phyloP scores from a whole-genome alignment of 2,329 filamentous ascomycete species.

The Trichocomaceae sp. region DNA sequence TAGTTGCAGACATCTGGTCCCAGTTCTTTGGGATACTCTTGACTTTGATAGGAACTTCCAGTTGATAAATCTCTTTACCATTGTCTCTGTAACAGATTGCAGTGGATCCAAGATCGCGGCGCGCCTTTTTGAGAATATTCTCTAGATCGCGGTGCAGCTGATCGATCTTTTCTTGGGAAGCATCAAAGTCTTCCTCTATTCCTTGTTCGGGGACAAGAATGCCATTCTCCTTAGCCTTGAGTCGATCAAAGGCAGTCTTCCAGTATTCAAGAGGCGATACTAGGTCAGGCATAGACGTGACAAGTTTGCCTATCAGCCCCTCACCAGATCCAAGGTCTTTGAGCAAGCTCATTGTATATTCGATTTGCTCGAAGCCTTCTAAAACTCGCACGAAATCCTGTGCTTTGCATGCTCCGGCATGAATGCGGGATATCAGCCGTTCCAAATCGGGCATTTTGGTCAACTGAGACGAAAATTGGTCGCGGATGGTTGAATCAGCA shows the following conservation, averaged over 20 bases:
- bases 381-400: slow-evolving; percentile 91
- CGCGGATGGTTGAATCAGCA: slow-evolving; percentile 69
- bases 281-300: slow-evolving; percentile 80
- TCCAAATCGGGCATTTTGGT: slow-evolving; percentile 91
- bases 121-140: slow-evolving; percentile 62
- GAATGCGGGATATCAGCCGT: slow-evolving; percentile 85
- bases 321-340: slow-evolving; percentile 67
- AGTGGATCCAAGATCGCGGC: slow-evolving; percentile 66
- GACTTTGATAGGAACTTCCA: slow-evolving; percentile 78
- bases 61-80: slow-evolving; percentile 94
- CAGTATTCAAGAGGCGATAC: slow-evolving; percentile 68
- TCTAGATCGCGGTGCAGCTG: slow-evolving; percentile 68
- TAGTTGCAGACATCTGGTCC: slow-evolving; percentile 94
- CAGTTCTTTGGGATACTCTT: slow-evolving; percentile 78
- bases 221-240: slow-evolving; percentile 69
- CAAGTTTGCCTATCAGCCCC: slow-evolving; percentile 75
- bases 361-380: slow-evolving; percentile 95
- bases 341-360: slow-evolving; percentile 82
- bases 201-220: slow-evolving; percentile 78
- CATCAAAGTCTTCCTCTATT: slow-evolving; percentile 87
- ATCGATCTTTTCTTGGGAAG: slow-evolving; percentile 69
- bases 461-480: slow-evolving; percentile 82
- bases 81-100: slow-evolving; percentile 72
- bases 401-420: slow-evolving; percentile 81
- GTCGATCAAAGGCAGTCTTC: slow-evolving; percentile 85